Base-by-base conservation (phyloP, 2,329 filamentous ascomycete species). In the Penicillium sp. region DNA sequence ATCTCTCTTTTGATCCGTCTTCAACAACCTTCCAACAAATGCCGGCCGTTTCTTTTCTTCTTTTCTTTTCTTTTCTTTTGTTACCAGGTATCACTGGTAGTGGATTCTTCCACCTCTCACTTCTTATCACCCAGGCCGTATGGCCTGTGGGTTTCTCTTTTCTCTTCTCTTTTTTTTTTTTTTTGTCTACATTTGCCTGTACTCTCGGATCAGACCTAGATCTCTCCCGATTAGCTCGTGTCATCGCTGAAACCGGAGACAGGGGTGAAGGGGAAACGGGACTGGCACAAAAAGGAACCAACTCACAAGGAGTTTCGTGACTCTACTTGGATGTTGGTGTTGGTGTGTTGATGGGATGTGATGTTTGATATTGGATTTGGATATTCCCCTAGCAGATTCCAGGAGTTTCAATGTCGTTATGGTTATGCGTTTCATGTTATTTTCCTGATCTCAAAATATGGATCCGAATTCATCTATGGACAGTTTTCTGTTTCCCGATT, bases 331-430 rank as follows among this genome's bases (percentile, higher is more conserved):
- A 25, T 52, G 49, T 30, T 45, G 40, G 49, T 45, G 25, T 46
- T 38, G 40, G 33, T 19, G 33, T 47, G 26, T 47, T 38, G 50
- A 53, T 47, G 25, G 50, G 33, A 53, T 46, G 41, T 47, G 50
- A 52, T 19, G 38, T 40, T 31, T 38, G 49, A 52, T 46, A 30
- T 37, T 51, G 53, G 53, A 38, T 45, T 53, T 55, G 53, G 53
- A 55, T 51, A 51, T 51, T 51, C 40, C 51, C 47, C 53, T 51
- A 45, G 41, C 53, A 36, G 35, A 53, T 31, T 41, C 38, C 19
- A 51, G 47, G 41, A 55, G 53, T 51, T 53, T 51, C 45, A 22
- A 54, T 36, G 51, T 54, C 37, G 53, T 55, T 55, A 55, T 51
- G 53, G 40, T 51, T 45, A 55, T 55, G 52, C 37, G 40, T 41